These are phyloP conservation scores for Curvularia hawaiiensis DNA, from an alignment of 2,329 filamentous ascomycete species.

Conservation along the genomic window DNA sequence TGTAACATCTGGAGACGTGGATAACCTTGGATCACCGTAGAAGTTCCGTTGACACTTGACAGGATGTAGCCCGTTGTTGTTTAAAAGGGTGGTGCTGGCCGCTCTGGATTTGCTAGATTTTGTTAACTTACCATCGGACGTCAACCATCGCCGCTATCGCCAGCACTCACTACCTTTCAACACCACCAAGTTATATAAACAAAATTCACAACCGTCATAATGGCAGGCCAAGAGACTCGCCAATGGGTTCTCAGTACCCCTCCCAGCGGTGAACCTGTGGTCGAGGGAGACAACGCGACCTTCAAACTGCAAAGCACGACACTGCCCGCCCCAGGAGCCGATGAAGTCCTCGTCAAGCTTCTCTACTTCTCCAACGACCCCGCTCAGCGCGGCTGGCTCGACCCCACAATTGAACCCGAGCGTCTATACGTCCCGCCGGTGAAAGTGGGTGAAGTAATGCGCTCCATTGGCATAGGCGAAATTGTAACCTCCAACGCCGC, in stretches of 20 bases:
- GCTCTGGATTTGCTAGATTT: not conserved
- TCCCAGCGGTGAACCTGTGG: conserved; percentile 43
- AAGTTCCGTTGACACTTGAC: conserved; percentile 8
- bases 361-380: conserved; percentile 59
- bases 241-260: conserved; percentile 54
- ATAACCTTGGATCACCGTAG: conserved; percentile 5
- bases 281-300: conserved; percentile 46
- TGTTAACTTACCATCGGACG: not conserved
- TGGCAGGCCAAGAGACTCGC: conserved; percentile 43
- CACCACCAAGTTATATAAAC: not conserved
- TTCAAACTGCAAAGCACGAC: conserved; percentile 47
- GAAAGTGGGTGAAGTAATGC: conserved; percentile 61
- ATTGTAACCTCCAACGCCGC: conserved; percentile 63
- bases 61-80: conserved; percentile 3
- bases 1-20: conserved; percentile 3
- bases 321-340: conserved; percentile 44
- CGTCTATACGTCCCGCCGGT: conserved; percentile 57
- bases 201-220: conserved; percentile 16
- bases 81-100: conserved; percentile 8
- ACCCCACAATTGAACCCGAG: conserved; percentile 38
- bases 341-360: conserved; percentile 55
- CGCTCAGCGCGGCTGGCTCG: conserved; percentile 52
- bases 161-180: not conserved
- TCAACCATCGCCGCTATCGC: not conserved
- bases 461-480: conserved; percentile 63